Base-by-base conservation (phyloP, 345 rosid genomes). In the Arabidopsis suecica region DNA sequence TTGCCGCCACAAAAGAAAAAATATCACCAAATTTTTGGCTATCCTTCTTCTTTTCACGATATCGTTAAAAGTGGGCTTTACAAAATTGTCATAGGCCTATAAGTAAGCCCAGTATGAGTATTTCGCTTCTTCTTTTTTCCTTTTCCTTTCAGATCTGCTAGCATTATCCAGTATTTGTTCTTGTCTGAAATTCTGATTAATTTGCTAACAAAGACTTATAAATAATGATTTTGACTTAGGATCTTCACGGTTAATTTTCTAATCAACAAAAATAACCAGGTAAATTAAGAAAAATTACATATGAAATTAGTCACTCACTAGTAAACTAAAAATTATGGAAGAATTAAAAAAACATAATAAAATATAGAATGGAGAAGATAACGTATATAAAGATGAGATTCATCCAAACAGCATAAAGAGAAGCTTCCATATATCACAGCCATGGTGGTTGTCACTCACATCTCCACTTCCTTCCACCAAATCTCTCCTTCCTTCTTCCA, bases 401-500 rank as follows among this genome's bases (percentile, higher is more conserved):
- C 36, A 13, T 16, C 22, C 45, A 54, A 48, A 3, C 2, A 67
- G 3, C 14, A 56, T n/a, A 16, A 53, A 45, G 65, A 65, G 22
- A 58, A 49, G 57, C 69, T 70, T 63, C 68, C 68, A 2, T 47
- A 48, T 49, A 53, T 33, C 70, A 79, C 83, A 79, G 77, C 82
- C 75, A 82, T 84, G 78, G 87, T 83, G 88, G 84, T 84, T 63
- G 79, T 78, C 80, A 68, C 74, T 38, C 83, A 71, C 71, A 37
- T 65, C 64, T 69, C 84, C 59, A 49, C 88, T 73, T 84, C 85
- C 22, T 75, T 76, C 80, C 84, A 79, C 71, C 84, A 80, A 65
- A 81, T 81, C 75, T 86, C 89, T 14, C 97, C 89, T 60, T 83
- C 87, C 41, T 79, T 82, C 50, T 63, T 77, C 65, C 85, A 71